These are phyloP conservation scores for Fusarium coicis DNA, from an alignment of 2,329 filamentous ascomycete species.

Conservation along the genomic window DNA sequence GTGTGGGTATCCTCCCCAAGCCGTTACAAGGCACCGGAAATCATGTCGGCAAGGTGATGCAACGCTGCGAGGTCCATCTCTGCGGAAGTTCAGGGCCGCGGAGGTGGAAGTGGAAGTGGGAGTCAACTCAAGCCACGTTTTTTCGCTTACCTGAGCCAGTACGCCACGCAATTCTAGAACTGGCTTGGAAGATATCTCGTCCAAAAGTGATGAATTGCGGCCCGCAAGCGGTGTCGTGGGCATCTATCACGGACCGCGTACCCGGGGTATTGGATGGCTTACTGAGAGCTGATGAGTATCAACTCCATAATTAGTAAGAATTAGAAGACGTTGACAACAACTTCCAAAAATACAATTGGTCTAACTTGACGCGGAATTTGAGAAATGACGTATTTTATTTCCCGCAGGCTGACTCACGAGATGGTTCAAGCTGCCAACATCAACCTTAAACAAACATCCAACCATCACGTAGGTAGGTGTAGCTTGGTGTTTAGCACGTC, in stretches of 20 bases:
- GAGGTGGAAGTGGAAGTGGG: not conserved
- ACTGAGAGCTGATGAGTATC: constrained; percentile 1
- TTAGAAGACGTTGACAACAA: not conserved
- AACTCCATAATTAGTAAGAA: not conserved
- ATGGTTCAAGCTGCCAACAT: not conserved
- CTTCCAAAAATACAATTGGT: not conserved
- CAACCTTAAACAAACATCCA: not conserved
- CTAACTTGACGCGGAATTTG: not conserved
- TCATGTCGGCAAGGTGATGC: not conserved
- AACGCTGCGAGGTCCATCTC: not conserved
- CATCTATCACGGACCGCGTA: not conserved
- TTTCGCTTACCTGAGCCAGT: not conserved
- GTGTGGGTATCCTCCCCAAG: not conserved
- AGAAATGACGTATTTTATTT: not conserved
- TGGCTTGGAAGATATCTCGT: not conserved
- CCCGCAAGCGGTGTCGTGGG: not conserved
- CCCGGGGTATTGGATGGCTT: constrained; percentile 3
- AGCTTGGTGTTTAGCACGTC: not conserved
- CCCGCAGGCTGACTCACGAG: not conserved
- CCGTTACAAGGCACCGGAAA: not conserved
- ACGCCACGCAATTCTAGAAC: not conserved
- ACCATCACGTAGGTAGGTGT: not conserved
- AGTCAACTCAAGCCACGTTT: not conserved
- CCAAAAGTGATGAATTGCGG: not conserved
- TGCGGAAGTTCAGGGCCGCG: not conserved